A percentile compares a stretch with the other conserved stretches of the same genome.
Evolutionary conservation across 108 stramenopile genomes (phyloP).

Genomic region (Skeletonema grethae): DNA sequence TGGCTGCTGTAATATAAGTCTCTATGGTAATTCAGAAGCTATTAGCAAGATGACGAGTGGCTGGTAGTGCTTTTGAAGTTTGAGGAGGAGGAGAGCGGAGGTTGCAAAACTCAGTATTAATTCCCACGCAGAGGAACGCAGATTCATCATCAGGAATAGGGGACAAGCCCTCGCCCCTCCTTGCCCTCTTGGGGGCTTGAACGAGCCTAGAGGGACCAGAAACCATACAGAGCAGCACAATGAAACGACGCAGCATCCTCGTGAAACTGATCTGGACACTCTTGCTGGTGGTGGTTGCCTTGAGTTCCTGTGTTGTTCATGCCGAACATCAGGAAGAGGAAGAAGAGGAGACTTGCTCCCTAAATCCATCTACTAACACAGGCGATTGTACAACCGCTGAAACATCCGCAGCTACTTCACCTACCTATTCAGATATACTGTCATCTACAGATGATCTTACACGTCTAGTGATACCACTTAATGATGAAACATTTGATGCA

Average conservation of each 20-base stretch:
- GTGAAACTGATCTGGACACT: not conserved
- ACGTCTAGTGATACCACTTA: conserved; percentile 27
- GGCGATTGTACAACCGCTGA: conserved; percentile 4
- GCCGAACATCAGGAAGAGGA: conserved; percentile 5
- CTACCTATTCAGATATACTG: not conserved
- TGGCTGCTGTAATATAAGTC: not conserved
- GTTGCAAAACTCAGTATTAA: not conserved
- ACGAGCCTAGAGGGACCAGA: too few species aligned
- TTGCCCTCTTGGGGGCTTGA: too few species aligned
- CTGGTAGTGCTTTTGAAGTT: too few species aligned
- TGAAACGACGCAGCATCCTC: not conserved
- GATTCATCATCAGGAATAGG: too few species aligned
- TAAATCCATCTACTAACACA: conserved; percentile 8
- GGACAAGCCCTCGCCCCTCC: too few species aligned
- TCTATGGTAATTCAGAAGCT: not conserved
- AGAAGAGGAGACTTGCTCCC: conserved; percentile 18
- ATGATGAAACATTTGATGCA: conserved; percentile 40
- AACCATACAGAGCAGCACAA: not conserved
- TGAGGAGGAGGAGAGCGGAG: not conserved
- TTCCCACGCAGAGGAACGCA: not conserved
- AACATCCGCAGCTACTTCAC: not conserved
- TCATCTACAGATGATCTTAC: not conserved
- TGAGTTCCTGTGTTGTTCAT: not conserved
- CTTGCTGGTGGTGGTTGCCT: not conserved
- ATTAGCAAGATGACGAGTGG: not conserved